Evolutionary conservation across 169 alveolate genomes (phyloP).

Genomic region (Plasmodium cynomolgi): DNA sequence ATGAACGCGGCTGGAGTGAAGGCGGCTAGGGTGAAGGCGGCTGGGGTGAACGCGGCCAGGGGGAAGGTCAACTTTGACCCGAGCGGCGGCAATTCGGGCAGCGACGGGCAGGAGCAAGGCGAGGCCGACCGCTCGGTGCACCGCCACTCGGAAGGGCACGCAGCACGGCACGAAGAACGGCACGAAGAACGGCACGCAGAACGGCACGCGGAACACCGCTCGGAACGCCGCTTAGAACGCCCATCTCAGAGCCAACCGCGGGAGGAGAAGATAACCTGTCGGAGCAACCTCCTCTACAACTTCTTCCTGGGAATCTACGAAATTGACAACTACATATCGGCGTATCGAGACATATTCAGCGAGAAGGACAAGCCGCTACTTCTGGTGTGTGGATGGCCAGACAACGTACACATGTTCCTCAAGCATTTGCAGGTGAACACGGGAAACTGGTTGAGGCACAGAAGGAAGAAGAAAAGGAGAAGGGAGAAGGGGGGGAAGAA

Average conservation of each 20-base stretch:
- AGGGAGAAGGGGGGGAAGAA: not conserved
- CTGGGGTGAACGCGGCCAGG: conserved; percentile 9
- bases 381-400: conserved; percentile 85
- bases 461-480: not conserved
- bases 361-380: conserved; percentile 70
- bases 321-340: conserved; percentile 56
- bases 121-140: not conserved
- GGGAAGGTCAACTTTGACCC: not conserved
- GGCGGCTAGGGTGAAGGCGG: not conserved
- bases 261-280: not conserved
- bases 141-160: not conserved
- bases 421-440: conserved; percentile 59
- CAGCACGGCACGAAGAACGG: too few species aligned
- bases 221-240: not conserved
- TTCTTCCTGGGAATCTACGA: conserved; percentile 54
- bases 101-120: not conserved
- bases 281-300: not conserved
- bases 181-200: too few species aligned
- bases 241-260: not conserved
- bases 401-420: conserved; percentile 77
- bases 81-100: not conserved
- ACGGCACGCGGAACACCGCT: not conserved
- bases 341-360: conserved; percentile 40
- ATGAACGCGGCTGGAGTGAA: conserved; percentile 31
- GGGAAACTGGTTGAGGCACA: not conserved